phyloP scores from a whole-genome alignment of 2,329 filamentous ascomycete species.

The Gyromitra esculenta region DNA sequence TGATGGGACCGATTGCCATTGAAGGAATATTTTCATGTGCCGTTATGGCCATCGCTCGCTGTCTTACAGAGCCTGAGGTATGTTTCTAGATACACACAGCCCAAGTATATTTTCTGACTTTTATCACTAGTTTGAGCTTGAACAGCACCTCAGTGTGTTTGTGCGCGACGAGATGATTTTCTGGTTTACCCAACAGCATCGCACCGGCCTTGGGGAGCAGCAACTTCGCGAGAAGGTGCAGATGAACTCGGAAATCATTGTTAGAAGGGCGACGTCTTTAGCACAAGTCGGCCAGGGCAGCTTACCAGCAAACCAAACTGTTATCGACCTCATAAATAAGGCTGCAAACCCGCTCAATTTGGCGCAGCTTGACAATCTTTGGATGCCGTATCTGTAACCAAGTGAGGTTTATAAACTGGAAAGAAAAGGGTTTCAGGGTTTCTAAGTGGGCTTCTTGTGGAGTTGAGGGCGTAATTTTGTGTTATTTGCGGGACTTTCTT shows the following conservation, averaged over 20 bases:
- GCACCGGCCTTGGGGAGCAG: constrained; percentile 70
- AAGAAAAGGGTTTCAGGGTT: neutral
- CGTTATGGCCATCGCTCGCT: constrained; percentile 95
- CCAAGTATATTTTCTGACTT: constrained; percentile 26
- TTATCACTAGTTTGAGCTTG: constrained; percentile 74
- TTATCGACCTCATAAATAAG: constrained; percentile 91
- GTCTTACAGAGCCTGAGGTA: constrained; percentile 82
- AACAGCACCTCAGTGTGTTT: constrained; percentile 92
- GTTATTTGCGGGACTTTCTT: constrained; percentile 10
- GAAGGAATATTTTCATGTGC: constrained; percentile 96
- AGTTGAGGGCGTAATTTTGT: constrained; percentile 33
- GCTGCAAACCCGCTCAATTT: constrained; percentile 92
- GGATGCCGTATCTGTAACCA: constrained; percentile 90
- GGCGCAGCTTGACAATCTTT: constrained; percentile 87
- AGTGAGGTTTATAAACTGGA: neutral
- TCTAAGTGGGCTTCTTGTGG: constrained; percentile 10
- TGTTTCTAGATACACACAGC: constrained; percentile 52
- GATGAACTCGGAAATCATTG: constrained; percentile 87
- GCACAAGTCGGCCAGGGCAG: constrained; percentile 81
- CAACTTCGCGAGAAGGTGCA: constrained; percentile 82
- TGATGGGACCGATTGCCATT: constrained; percentile 94
- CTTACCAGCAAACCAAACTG: constrained; percentile 93
- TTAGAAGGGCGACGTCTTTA: constrained; percentile 86
- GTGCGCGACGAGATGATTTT: constrained; percentile 98
- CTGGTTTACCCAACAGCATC: constrained; percentile 87